Evolutionary conservation across 106 monocot species (phyloP).

Genomic region (Alisma plantagoaquatica): DNA sequence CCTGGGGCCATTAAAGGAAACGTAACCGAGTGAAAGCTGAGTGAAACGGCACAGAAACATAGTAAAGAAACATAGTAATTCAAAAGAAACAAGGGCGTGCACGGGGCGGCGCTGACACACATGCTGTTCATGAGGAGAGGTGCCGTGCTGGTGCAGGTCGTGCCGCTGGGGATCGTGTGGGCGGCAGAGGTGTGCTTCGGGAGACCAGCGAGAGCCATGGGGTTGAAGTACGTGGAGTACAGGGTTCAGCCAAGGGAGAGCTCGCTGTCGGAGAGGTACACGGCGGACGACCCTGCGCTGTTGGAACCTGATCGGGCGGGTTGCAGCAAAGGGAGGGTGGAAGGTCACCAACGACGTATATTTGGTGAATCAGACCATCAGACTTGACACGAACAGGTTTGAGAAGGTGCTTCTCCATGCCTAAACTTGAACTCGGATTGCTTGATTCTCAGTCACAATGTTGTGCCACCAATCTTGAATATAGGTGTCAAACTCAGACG

Average conservation of each 20-base stretch:
- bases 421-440: too few relatives aligned
- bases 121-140: constrained; percentile 65
- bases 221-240: constrained; percentile 36
- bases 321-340: constrained; percentile 55
- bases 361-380: constrained; percentile 52
- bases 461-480: too few relatives aligned
- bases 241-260: constrained; percentile 42
- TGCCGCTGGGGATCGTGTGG: constrained; percentile 70
- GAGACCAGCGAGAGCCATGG: constrained; percentile 35
- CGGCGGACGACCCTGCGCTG: constrained; percentile 28
- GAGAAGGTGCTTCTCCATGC: constrained; percentile 18
- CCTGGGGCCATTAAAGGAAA: too few relatives aligned
- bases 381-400: constrained; percentile 35
- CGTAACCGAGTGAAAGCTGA: too few relatives aligned
- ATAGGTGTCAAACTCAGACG: too few relatives aligned
- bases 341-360: constrained; percentile 49
- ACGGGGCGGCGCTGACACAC: constrained; percentile 83
- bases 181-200: constrained; percentile 63
- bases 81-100: too few relatives aligned
- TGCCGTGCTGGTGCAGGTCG: constrained; percentile 51
- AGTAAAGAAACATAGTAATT: too few relatives aligned
- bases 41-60: too few relatives aligned
- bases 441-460: too few relatives aligned
- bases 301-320: constrained; percentile 34
- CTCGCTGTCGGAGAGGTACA: constrained; percentile 40